These are phyloP conservation scores for Calonectria fujianensis DNA, from an alignment of 2,329 filamentous ascomycete species.

Conservation along the genomic window DNA sequence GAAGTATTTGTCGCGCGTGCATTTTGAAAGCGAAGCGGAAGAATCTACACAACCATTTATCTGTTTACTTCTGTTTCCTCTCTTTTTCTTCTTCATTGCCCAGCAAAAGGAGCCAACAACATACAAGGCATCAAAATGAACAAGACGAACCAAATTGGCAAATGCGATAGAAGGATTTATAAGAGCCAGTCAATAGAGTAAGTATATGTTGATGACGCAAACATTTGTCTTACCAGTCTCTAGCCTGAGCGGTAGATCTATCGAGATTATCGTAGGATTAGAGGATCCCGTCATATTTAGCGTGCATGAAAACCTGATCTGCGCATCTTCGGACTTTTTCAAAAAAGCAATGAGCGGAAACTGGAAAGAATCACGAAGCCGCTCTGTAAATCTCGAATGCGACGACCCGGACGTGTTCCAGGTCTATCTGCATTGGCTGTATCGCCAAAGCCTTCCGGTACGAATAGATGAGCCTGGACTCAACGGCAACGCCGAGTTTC, in stretches of 20 bases:
- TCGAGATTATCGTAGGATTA: background rate
- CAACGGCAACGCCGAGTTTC: background rate
- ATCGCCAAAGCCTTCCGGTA: background rate
- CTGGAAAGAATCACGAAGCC: background rate
- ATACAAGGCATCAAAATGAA: background rate
- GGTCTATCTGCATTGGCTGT: background rate
- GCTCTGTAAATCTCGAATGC: background rate
- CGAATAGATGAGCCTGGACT: slow-evolving; percentile 7
- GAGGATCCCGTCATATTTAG: background rate
- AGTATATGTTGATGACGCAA: background rate
- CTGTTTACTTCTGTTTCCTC: background rate
- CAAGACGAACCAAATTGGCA: background rate
- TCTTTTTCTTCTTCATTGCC: background rate
- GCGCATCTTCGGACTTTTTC: background rate
- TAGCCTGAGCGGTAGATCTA: background rate
- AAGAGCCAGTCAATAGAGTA: background rate
- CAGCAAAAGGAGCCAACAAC: too few relatives aligned
- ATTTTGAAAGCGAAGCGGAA: background rate
- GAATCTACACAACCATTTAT: background rate
- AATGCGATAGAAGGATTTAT: background rate
- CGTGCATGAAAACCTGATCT: background rate
- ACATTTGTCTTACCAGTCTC: background rate
- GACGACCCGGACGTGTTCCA: slow-evolving; percentile 2
- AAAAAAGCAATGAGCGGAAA: background rate
- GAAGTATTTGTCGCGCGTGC: background rate